A percentile compares a stretch with the other conserved stretches of the same genome.
Evolutionary conservation across 306 rosid species (phyloP).

Genomic region (Ziziphus jujuba): DNA sequence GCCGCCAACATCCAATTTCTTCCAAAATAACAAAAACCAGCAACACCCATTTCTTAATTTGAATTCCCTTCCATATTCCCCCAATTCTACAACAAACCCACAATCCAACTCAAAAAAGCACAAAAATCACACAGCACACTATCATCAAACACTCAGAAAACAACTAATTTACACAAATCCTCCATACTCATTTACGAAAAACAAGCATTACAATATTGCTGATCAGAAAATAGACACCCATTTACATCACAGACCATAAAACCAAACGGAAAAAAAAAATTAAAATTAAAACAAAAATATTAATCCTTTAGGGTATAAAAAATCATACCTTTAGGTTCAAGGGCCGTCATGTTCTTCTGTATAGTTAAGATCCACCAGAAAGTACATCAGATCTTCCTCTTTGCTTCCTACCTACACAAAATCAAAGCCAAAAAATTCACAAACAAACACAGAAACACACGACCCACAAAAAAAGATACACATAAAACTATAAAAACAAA

Average conservation of each 20-base stretch:
- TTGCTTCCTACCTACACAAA: slow-evolving; percentile 39
- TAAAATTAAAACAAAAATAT: too few species aligned
- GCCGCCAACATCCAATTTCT: neutral
- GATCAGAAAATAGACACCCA: neutral
- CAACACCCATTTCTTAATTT: neutral
- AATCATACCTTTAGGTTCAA: slow-evolving; percentile 67
- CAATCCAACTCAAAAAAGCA: neutral
- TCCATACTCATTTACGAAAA: neutral
- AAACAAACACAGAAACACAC: neutral
- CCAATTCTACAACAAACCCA: neutral
- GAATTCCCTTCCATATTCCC: neutral
- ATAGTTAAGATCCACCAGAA: slow-evolving; percentile 73
- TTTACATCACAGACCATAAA: slow-evolving; percentile 19
- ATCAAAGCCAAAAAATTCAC: neutral
- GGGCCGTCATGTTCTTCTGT: slow-evolving; percentile 84
- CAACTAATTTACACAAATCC: neutral
- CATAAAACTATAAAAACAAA: neutral
- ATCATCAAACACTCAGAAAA: neutral
- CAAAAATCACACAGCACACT: neutral
- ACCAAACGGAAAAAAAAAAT: slow-evolving; percentile 5
- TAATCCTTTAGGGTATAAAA: neutral
- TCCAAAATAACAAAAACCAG: neutral
- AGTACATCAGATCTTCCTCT: slow-evolving; percentile 81
- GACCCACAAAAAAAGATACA: neutral
- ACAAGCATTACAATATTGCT: neutral